phyloP scores from a whole-genome alignment of 164 flowering plant genomes.

The Magnolia officinalis region DNA sequence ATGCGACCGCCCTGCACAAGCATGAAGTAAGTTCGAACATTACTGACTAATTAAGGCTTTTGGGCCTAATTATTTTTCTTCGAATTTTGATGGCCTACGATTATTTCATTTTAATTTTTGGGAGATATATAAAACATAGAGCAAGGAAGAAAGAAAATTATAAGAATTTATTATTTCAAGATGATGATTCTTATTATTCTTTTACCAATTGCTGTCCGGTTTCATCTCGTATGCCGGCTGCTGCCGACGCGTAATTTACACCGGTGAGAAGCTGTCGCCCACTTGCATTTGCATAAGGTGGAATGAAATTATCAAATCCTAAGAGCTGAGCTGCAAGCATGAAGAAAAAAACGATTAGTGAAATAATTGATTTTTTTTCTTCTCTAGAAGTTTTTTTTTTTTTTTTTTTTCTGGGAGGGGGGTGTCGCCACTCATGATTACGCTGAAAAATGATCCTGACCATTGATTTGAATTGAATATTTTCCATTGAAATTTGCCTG shows the following conservation, averaged over 20 bases:
- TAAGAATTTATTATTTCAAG: neutral
- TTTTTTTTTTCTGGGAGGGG: neutral
- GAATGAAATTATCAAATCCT: constrained; percentile 42
- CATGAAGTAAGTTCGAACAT: neutral
- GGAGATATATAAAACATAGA: neutral
- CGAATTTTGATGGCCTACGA: neutral
- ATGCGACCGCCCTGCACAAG: constrained; percentile 50
- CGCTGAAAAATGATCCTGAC: too few species aligned
- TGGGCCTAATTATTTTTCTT: neutral
- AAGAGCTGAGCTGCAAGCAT: constrained; percentile 43
- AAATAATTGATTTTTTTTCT: neutral
- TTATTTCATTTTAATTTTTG: neutral
- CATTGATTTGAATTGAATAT: too few species aligned
- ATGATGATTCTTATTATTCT: neutral
- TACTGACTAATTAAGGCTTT: neutral
- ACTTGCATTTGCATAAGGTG: constrained; percentile 37
- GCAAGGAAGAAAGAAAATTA: neutral
- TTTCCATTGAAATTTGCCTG: too few species aligned
- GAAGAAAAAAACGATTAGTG: constrained; percentile 1
- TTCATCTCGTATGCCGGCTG: constrained; percentile 55
- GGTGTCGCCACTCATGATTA: too few species aligned
- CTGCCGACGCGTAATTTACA: constrained; percentile 52
- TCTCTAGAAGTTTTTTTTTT: neutral
- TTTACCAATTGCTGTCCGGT: constrained; percentile 55
- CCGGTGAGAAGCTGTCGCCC: constrained; percentile 39